Base-by-base conservation (phyloP, 2,329 filamentous ascomycete species). In the Alternaria angustiovoidea region DNA sequence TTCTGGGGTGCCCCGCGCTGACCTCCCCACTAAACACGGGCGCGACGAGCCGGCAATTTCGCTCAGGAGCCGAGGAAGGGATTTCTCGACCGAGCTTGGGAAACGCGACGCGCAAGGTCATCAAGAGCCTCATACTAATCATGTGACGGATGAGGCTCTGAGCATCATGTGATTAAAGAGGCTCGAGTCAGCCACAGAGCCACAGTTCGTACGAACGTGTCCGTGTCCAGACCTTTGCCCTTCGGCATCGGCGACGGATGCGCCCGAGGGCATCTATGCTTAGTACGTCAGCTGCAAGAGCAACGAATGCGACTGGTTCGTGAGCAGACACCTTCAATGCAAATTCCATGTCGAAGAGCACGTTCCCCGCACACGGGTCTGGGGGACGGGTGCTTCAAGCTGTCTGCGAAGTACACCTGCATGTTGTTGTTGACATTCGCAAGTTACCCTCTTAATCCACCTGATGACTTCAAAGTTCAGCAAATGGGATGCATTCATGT, bases 1-100 rank as follows among this genome's bases (percentile, higher is more conserved):
- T 30, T 54, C 34, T 55, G 20, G 51, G 46, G 43, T 54, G 51
- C 57, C 59, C 59, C 62, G 54, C 56, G 39, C n/a, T 8, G 24
- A 7, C 4, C 41, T 55, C 59, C 47, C 57, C 47, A 57, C 52
- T 20, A 34, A 51, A 32, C 59, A 59, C 55, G 48, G 55, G 56
- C 55, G 26, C 34, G 44, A 39, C 43, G 44, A 47, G 48, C 58
- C 48, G 59, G 59, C 44, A 59, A 44, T 24, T 18, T 46, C 47
- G 26, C 46, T n/a, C 46, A 22, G 38, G 20, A 57, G 53, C 54
- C 61, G 57, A 59, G 57, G 57, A 51, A 47, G 38, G 30, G 16
- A 24, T 16, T 38, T 24, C 26, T 24, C 52, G 44, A n/a, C 57
- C 49, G 56, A 58, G 49, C 56, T 36, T 54, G 24, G 16, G 49